Conservation (phyloP, 1,284 basidiomycete species). For the Tilletiopsis washingtonensis region DNA sequence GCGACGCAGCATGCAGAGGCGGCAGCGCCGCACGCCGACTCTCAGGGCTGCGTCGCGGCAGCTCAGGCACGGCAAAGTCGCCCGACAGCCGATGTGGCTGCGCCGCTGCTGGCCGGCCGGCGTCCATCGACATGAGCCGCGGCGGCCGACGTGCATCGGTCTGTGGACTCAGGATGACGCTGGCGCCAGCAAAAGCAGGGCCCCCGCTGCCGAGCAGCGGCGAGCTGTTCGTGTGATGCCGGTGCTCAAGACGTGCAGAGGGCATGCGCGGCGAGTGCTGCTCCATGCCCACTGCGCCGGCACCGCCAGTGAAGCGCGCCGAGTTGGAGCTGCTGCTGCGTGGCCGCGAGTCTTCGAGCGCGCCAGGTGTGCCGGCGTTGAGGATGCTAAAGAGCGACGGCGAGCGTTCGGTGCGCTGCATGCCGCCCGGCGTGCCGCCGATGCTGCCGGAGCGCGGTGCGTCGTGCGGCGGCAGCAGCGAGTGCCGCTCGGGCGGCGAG, state of each 20-base stretch:
- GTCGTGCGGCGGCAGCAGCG: neutral
- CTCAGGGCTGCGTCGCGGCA: slow-evolving; percentile 3
- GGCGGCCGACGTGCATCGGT: neutral
- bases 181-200: neutral
- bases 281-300: neutral
- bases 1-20: neutral
- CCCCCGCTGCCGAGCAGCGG: neutral
- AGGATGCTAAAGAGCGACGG: neutral
- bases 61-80: slow-evolving; percentile 4
- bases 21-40: neutral
- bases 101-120: too few species aligned
- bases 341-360: neutral
- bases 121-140: too few species aligned
- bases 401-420: neutral
- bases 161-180: neutral
- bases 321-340: neutral
- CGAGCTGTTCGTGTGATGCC: neutral
- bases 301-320: neutral
- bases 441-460: neutral
- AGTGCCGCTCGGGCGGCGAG: neutral
- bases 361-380: neutral
- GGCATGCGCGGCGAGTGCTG: too few species aligned
- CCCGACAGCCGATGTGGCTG: too few species aligned
- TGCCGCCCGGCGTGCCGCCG: neutral
- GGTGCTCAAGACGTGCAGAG: neutral